Evolutionary conservation across 164 flowering plant species (phyloP), one percentile per base, ranked within the genome.

Genomic region (Aristolochia fimbriata): DNA sequence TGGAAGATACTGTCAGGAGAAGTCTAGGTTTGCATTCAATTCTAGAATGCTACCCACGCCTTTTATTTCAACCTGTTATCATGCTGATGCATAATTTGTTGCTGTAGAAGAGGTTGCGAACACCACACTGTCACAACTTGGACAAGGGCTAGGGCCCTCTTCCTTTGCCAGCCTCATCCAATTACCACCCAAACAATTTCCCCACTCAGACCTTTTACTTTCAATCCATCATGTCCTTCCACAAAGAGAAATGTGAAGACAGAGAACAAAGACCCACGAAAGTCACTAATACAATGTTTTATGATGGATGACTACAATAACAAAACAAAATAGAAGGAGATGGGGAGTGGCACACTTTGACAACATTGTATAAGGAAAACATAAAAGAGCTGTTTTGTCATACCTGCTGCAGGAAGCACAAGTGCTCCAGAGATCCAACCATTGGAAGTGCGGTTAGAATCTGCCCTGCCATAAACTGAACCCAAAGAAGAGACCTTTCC

Each of bases 391-490:
- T 41, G 15, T 25, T 30, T 21, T 37, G n/a, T 19, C 60, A 61
- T 71, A 93, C 99, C 97, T 86, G 95, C 96, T 0, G 84, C 88
- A 55, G 99, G 92, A 64, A 90, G 76, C 23, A 83, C 88, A 61
- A 90, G 76, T 19, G 74, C 78, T 60, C 86, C 83, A 56, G 95
- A 74, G 65, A 85, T 49, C 96, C 97, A 94, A 57, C 71, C 75
- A 27, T 76, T 68, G 24, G 80, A 68, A 12, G 79, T 76, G 78
- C 69, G 82, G 59, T 58, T 71, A 14, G 84, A 79, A 55, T 69
- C 73, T 14, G 71, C 63, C 47, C 76, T 74, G 33, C 76, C 79
- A 65, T 53, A 68, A 60, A 59, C 67, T 19, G 92, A 78, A 55
- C 85, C 78, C 33, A 79, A 47, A 47, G 77, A 60, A 17, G 87